Conservation (phyloP, 1,284 basidiomycete species). For the Puccinia hordei region DNA sequence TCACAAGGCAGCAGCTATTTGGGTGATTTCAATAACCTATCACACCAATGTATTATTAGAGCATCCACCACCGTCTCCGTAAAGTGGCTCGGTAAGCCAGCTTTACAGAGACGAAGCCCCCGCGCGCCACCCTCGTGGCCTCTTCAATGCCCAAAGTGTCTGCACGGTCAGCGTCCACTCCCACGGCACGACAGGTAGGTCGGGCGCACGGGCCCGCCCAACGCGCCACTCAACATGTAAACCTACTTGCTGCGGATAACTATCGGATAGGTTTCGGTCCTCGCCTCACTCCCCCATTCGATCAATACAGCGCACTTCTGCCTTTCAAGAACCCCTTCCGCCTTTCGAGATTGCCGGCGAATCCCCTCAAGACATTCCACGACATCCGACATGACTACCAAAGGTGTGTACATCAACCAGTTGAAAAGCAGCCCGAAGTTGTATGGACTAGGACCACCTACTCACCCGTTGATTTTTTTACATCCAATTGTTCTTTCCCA, state of each 20-base stretch:
- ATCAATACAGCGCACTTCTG: background rate
- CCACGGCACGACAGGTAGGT: too few species aligned
- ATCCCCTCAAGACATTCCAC: constrained; percentile 3
- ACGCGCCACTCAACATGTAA: too few species aligned
- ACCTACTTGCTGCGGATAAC: constrained; percentile 3
- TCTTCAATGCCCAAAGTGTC: too few species aligned
- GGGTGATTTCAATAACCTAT: too few species aligned
- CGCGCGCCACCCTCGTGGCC: too few species aligned
- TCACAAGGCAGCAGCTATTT: too few species aligned
- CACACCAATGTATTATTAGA: too few species aligned
- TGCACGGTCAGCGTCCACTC: too few species aligned
- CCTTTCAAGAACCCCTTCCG: background rate
- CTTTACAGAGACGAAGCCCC: too few species aligned
- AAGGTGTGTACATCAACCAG: background rate
- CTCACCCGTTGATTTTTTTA: background rate
- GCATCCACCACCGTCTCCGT: too few species aligned
- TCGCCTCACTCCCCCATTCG: background rate
- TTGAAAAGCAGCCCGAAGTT: background rate
- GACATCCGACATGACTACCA: constrained; percentile 38
- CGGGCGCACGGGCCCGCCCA: too few species aligned
- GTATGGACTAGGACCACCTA: background rate
- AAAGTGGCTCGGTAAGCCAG: too few species aligned
- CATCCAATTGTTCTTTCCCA: background rate
- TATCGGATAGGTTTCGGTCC: constrained; percentile 12
- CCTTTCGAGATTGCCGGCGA: background rate